Evolutionary conservation across 1,284 basidiomycete genomes (phyloP), one percentile per base, ranked within the genome.

Genomic region (Boletus albobrunnescens): DNA sequence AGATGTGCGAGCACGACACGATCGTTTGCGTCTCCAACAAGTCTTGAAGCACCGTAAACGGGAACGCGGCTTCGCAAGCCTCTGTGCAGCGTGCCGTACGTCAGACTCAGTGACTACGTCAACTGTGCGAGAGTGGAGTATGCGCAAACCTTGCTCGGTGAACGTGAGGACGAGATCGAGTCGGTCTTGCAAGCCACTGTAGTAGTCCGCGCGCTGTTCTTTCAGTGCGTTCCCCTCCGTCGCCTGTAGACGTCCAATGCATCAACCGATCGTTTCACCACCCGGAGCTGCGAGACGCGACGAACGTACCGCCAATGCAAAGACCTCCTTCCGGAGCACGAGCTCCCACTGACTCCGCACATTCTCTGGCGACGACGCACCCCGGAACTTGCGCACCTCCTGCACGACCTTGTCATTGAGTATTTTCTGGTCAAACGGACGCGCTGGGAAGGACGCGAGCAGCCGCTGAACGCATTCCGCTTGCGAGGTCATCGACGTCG

Each of bases 21-120:
- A 93, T 84, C 9, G 90, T 91, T 55, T 91, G 88, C 1, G 80
- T 81, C 61, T 93, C 90, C 44, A 92, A 72, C 12, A 93, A 71
- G 55, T 88, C 84, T 57, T 87, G 79, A 2, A 93, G 74, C 17
- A 87, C 71, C 30, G 71, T 71, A 55, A 91, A 81, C 1, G 87
- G 72, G 45, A 80, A 73, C 5, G 69, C 66, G 11, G 64, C 56
- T 38, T 84, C 79, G 52, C 77, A 79, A 9, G 72, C 75, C 54
- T 79, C 79, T 80, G 19, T 10, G 22, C 22, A 36, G 23, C 6
- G 27, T 35, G 5, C 3, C 4, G n/a, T 17, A 42, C 8, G 50
- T 53, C 13, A 57, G 49, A 51, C 23, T 50, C 33, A n/a, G n/a
- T n/a, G 32, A 14, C 27, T 30, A 12, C 44, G 30, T 32, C 35